Conservation (phyloP, 2,329 filamentous ascomycete species). For the Trichophyton verrucosum region DNA sequence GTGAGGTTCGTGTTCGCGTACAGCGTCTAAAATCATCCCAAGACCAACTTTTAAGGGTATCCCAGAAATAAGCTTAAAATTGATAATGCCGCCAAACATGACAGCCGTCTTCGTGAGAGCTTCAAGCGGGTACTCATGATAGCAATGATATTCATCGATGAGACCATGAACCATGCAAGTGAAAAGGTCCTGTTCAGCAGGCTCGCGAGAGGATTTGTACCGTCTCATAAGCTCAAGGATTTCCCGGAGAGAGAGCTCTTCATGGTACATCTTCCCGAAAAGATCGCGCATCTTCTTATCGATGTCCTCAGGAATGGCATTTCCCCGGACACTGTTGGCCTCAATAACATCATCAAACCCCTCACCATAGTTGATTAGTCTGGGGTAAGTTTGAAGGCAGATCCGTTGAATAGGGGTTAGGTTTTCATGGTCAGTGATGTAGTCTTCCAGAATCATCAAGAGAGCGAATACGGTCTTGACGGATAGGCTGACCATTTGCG, state of each 20-base stretch:
- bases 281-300: constrained; percentile 93
- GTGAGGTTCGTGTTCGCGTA: constrained; percentile 69
- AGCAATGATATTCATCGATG: constrained; percentile 94
- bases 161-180: constrained; percentile 97
- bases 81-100: constrained; percentile 91
- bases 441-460: constrained; percentile 66
- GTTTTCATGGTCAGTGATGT: constrained; percentile 47
- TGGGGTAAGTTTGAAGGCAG: constrained; percentile 84
- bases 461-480: constrained; percentile 76
- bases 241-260: constrained; percentile 72
- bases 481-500: constrained; percentile 61
- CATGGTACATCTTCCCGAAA: constrained; percentile 95
- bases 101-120: constrained; percentile 91
- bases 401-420: constrained; percentile 70
- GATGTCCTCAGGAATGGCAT: constrained; percentile 63
- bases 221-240: constrained; percentile 73
- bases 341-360: constrained; percentile 88
- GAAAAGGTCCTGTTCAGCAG: constrained; percentile 84
- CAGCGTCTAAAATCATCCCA: constrained; percentile 94
- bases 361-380: constrained; percentile 91
- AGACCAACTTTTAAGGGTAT: constrained; percentile 88
- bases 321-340: constrained; percentile 66
- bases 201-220: constrained; percentile 77
- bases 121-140: constrained; percentile 89
- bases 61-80: constrained; percentile 78